These are phyloP conservation scores for Amanita brunnescens DNA, from an alignment of 768 basidiomycete genomes.

Conservation along the genomic window DNA sequence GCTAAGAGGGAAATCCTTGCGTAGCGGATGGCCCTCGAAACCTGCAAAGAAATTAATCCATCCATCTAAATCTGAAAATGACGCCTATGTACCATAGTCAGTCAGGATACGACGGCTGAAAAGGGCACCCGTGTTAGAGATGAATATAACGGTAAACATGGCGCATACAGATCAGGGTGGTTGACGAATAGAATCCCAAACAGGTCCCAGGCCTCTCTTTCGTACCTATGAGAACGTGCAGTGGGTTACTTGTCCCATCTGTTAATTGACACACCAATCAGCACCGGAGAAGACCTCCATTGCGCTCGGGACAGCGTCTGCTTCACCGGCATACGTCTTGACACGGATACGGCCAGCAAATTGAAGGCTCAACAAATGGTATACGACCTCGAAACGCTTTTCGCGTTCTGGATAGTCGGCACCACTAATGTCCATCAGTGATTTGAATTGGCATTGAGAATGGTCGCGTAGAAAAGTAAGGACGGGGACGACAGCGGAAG, in stretches of 20 bases:
- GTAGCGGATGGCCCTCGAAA: conserved; percentile 94
- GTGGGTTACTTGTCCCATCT: background rate
- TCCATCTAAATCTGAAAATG: background rate
- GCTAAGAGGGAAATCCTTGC: conserved; percentile 97
- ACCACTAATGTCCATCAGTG: conserved; percentile 87
- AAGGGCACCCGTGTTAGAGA: conserved; percentile 9
- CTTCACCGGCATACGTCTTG: conserved; percentile 95
- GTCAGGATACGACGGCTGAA: conserved; percentile 90
- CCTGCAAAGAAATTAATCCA: conserved; percentile 33
- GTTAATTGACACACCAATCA: conserved; percentile 63
- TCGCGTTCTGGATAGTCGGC: conserved; percentile 92
- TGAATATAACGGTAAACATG: background rate
- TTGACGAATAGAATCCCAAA: conserved; percentile 94
- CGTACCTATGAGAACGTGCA: conserved; percentile 54
- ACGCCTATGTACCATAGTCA: conserved; percentile 67
- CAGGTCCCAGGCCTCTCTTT: conserved; percentile 97
- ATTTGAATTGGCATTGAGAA: conserved; percentile 90
- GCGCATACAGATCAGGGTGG: conserved; percentile 88
- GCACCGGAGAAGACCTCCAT: conserved; percentile 79
- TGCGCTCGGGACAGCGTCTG: conserved; percentile 81
- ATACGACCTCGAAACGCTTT: conserved; percentile 94
- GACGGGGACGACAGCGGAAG: conserved; percentile 74
- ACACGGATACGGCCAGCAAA: conserved; percentile 84
- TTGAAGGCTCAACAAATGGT: conserved; percentile 79
- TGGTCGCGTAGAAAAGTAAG: conserved; percentile 94